A percentile compares a stretch with the other conserved stretches of the same genome.
phyloP scores from a whole-genome alignment of 306 rosid genomes.

The Urtica urens region DNA sequence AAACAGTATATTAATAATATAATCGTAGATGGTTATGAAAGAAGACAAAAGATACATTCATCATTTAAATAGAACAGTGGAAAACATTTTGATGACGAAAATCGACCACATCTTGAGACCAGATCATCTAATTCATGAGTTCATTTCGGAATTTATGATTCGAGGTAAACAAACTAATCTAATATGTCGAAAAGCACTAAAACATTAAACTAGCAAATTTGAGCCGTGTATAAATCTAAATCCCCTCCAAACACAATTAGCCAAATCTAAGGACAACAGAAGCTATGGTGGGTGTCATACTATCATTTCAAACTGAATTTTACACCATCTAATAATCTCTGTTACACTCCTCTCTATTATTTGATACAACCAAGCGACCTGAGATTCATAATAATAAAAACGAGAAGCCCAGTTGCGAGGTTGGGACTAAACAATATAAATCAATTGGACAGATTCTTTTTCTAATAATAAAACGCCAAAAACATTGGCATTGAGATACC shows the following conservation, averaged over 20 bases:
- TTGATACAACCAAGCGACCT: constrained; percentile 36
- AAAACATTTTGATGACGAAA: too few species aligned
- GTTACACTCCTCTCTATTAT: constrained; percentile 21
- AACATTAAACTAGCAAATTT: not conserved
- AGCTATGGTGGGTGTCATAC: constrained; percentile 8
- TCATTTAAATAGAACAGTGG: too few species aligned
- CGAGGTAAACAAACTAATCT: too few species aligned
- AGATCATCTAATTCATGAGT: too few species aligned
- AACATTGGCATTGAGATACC: too few species aligned
- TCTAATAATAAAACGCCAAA: too few species aligned
- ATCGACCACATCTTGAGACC: too few species aligned
- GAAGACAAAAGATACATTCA: too few species aligned
- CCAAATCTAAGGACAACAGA: not conserved
- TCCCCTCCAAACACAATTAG: not conserved
- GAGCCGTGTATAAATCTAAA: constrained; percentile 3
- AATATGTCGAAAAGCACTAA: too few species aligned
- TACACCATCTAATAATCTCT: constrained; percentile 10
- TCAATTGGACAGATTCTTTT: constrained; percentile 13
- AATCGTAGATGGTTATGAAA: too few species aligned
- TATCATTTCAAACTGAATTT: constrained; percentile 10
- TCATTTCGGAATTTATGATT: too few species aligned
- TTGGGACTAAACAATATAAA: constrained; percentile 19
- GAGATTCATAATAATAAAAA: constrained; percentile 27
- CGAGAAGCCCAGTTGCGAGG: constrained; percentile 31
- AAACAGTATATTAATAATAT: too few species aligned